Base-by-base conservation (phyloP, 2,329 filamentous ascomycete genomes). In the Fusarium tupiense region DNA sequence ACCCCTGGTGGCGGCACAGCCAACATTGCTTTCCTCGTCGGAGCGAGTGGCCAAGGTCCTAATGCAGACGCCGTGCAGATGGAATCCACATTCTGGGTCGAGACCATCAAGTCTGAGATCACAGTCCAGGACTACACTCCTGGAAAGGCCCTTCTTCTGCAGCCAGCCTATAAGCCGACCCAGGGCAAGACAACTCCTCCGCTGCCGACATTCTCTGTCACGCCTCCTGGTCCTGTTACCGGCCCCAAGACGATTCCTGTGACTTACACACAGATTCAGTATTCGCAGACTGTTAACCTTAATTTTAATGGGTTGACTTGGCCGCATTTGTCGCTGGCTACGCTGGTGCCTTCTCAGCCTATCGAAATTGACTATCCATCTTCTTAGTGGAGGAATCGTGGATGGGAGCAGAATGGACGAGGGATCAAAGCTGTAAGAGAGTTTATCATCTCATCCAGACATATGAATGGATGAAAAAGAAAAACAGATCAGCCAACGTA, bases 191-290 rank as follows among this genome's bases (percentile, higher is more conserved):
- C 33, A 5, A 22, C 49, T 13, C 63, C 63, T 19, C 63, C 63
- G 8, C 26, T 66, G 41, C 63, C 63, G 6, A 56, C 40, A 4
- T 66, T 66, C 31, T 56, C 59, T 41, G 41, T 66, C 7, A 66
- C 47, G 5, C 59, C 60, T 22, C 60, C 63, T 4, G 41, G 40
- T 3, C 26, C 47, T 24, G 35, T 47, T 3, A 64, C 60, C 6
- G 46, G 47, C 0, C 40, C 47, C 3, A 54, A 64, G 19, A 47
- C 59, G 0, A 66, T 66, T 2, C 35, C 47, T 9, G 63, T 66
- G 40, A 47, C 47, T 29, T 66, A 66, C 19, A 66, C 59, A 5
- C 63, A 66, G 59, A 66, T 66, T n/a, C 59, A 66, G 47, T 66
- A 66, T 26, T 43, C 63, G 3, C 63, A 66, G 33, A 66, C 24